These are phyloP conservation scores for Candida montana DNA, from an alignment of 805 yeast genomes.

Conservation along the genomic window DNA sequence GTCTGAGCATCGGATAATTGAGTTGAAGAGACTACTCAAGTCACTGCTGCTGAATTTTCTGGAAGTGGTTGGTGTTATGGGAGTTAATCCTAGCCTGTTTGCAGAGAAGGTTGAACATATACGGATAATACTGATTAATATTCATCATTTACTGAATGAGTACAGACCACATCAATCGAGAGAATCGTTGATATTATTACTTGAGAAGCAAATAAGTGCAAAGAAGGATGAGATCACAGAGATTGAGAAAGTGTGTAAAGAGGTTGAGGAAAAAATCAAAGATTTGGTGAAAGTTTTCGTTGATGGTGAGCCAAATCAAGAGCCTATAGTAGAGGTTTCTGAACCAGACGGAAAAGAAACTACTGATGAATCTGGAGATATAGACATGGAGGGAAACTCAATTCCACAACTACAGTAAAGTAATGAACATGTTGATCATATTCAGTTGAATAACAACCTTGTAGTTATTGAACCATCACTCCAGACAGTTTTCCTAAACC, in stretches of 20 bases:
- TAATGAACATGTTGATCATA: no score
- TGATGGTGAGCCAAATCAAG: constrained; percentile 13
- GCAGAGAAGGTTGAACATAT: constrained; percentile 69
- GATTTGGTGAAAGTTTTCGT: constrained; percentile 27
- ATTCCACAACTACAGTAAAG: neutral
- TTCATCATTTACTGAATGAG: constrained; percentile 87
- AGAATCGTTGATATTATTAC: constrained; percentile 73
- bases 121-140: constrained; percentile 74
- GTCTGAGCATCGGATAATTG: constrained; percentile 39
- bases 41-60: constrained; percentile 75
- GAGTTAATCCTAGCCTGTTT: constrained; percentile 63
- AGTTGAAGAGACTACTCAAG: constrained; percentile 73
- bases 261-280: constrained; percentile 34
- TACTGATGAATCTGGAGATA: neutral
- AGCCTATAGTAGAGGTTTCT: neutral
- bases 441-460: no score
- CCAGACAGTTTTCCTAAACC: no score
- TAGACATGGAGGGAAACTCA: neutral
- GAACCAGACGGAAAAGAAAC: neutral
- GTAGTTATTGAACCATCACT: no score
- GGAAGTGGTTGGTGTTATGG: constrained; percentile 73
- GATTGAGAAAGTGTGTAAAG: constrained; percentile 35
- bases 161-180: constrained; percentile 95
- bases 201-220: constrained; percentile 64
- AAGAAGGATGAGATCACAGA: constrained; percentile 49